phyloP scores from a whole-genome alignment of 352 stramenopile genomes.

The Phytophthora idaei region DNA sequence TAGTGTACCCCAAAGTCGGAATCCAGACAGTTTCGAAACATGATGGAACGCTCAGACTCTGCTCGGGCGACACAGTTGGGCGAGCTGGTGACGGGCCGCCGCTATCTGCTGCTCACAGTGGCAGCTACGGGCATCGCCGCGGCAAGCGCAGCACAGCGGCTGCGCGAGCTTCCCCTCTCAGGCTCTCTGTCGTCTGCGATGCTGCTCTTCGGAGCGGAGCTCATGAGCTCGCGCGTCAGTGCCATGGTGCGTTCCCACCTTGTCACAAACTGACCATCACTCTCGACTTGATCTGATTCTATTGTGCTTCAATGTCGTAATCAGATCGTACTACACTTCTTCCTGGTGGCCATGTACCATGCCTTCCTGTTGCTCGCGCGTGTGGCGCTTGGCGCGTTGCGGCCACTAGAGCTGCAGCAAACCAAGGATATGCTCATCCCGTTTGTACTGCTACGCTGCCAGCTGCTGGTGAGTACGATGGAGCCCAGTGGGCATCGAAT shows the following conservation, averaged over 20 bases:
- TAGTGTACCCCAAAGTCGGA: conserved; percentile 2
- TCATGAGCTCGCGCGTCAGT: conserved; percentile 63
- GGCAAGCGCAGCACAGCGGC: conserved; percentile 49
- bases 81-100: conserved; percentile 51
- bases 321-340: conserved; percentile 76
- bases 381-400: conserved; percentile 52
- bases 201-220: conserved; percentile 44
- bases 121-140: conserved; percentile 60
- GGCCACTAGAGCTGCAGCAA: conserved; percentile 68
- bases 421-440: conserved; percentile 83
- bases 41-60: conserved; percentile 18
- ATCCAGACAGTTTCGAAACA: conserved; percentile 17
- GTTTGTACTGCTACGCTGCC: conserved; percentile 74
- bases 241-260: conserved; percentile 45
- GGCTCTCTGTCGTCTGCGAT: conserved; percentile 11
- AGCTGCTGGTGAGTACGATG: conserved; percentile 77
- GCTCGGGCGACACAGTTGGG: conserved; percentile 31
- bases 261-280: conserved; percentile 25
- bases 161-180: conserved; percentile 27
- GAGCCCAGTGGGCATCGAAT: conserved; percentile 38
- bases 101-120: conserved; percentile 72
- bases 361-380: conserved; percentile 58
- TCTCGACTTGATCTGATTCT: conserved; percentile 10
- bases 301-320: conserved; percentile 3
- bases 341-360: conserved; percentile 73